Conservation (phyloP, 495 filamentous ascomycete genomes). For the Xylaria cubensis region DNA sequence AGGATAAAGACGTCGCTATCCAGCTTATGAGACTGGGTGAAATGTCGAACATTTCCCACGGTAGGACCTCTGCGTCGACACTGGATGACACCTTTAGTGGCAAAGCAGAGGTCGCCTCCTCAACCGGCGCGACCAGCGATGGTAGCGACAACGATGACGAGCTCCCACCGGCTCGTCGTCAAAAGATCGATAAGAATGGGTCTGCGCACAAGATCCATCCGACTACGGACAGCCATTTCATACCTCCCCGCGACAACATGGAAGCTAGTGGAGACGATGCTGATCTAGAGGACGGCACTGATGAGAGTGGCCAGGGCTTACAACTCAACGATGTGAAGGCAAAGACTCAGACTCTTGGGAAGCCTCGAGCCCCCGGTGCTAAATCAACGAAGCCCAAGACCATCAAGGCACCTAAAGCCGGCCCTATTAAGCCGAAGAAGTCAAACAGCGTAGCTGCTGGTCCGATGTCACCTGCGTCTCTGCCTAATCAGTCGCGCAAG, state of each 20-base stretch:
- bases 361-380: slow-evolving; percentile 49
- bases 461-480: slow-evolving; percentile 74
- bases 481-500: slow-evolving; percentile 74
- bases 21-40: slow-evolving; percentile 96
- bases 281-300: slow-evolving; percentile 63
- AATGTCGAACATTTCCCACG: slow-evolving; percentile 85
- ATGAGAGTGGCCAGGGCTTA: slow-evolving; percentile 31
- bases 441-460: slow-evolving; percentile 43
- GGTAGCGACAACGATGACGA: slow-evolving; percentile 81
- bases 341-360: slow-evolving; percentile 48
- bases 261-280: slow-evolving; percentile 75
- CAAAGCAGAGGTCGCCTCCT: slow-evolving; percentile 83
- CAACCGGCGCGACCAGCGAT: slow-evolving; percentile 79
- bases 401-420: slow-evolving; percentile 49
- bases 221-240: slow-evolving; percentile 66
- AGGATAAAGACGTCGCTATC: slow-evolving; percentile 96
- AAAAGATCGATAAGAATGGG: slow-evolving; percentile 63
- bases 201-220: slow-evolving; percentile 56
- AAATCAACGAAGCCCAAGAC: slow-evolving; percentile 55
- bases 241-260: slow-evolving; percentile 68
- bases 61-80: slow-evolving; percentile 91
- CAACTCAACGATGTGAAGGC: slow-evolving; percentile 42
- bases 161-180: slow-evolving; percentile 65
- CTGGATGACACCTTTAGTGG: slow-evolving; percentile 91
- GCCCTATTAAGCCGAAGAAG: slow-evolving; percentile 65